These are phyloP conservation scores for Halophytophthora polymorphica DNA, from an alignment of 352 stramenopile genomes.

Conservation along the genomic window DNA sequence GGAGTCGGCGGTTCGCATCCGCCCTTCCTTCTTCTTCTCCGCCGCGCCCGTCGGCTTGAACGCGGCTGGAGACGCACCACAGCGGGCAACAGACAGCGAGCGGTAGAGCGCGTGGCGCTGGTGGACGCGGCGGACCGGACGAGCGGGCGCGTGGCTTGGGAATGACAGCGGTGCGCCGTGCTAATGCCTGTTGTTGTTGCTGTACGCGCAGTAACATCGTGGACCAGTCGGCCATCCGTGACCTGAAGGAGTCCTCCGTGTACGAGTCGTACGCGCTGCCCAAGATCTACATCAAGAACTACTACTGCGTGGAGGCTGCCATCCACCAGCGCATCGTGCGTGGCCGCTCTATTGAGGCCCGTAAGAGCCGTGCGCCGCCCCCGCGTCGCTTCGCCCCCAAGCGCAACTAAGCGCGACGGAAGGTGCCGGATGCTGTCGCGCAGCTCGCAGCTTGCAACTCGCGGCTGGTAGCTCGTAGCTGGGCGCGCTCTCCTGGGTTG, in stretches of 20 bases:
- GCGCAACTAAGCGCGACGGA: slow-evolving; percentile 45
- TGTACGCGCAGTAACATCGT: slow-evolving; percentile 95
- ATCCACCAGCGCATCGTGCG: slow-evolving; percentile 99
- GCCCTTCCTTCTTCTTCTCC: too few relatives aligned
- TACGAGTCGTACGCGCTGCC: slow-evolving; percentile 99
- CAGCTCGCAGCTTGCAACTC: slow-evolving; percentile 3
- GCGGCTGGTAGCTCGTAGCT: slow-evolving; percentile 3
- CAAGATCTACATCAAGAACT: slow-evolving; percentile 99
- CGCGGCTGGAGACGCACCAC: too few relatives aligned
- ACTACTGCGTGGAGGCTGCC: slow-evolving; percentile 99
- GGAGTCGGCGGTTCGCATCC: too few relatives aligned
- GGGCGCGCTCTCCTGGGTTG: slow-evolving; percentile 12
- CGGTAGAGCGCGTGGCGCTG: background rate
- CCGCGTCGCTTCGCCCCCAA: slow-evolving; percentile 76
- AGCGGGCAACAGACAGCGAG: too few relatives aligned
- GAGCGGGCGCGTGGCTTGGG: slow-evolving; percentile 1
- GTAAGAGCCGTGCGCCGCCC: slow-evolving; percentile 93
- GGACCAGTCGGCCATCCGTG: slow-evolving; percentile 97
- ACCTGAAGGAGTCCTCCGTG: slow-evolving; percentile 98
- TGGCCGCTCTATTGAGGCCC: slow-evolving; percentile 91
- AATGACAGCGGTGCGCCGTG: background rate
- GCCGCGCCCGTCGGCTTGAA: too few relatives aligned
- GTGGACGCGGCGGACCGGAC: background rate
- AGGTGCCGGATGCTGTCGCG: slow-evolving; percentile 1
- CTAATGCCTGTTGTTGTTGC: slow-evolving; percentile 4